Evolutionary conservation across 2,329 filamentous ascomycete genomes (phyloP), one percentile per base, ranked within the genome.

Genomic region (Mycosphaerella sp.): DNA sequence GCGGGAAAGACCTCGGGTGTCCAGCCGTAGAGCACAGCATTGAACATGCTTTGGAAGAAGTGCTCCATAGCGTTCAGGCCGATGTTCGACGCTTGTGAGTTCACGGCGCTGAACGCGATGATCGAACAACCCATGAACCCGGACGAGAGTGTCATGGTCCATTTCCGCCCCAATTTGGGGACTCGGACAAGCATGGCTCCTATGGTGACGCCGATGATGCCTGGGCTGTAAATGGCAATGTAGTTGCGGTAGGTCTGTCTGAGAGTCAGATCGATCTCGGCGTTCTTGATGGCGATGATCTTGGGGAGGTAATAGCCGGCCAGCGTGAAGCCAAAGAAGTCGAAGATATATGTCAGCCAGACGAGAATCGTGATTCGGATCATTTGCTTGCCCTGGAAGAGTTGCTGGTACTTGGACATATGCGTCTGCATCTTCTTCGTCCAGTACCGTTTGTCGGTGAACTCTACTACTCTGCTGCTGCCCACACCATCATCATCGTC

Each of bases 161-260:
- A 71, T 59, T 75, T 74, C 35, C 71, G 69, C 27, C 72, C 72
- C n/a, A 74, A 43, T n/a, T 55, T 53, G 1, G 72, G 59, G 41
- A 73, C 69, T 60, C 70, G 61, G 66, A 78, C 78, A 66, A 75
- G 70, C 65, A 75, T 68, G 0, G 73, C 68, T 1, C 75, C 77
- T 2, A 78, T 60, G 0, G 78, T 63, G 0, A 79, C 77, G 17
- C 75, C 77, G 0, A 78, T 52, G 7, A 77, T 73, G 2, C 77
- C 76, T 0, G 76, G 76, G 0, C 73, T 67, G 62, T 79, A 79
- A 2, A 78, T 79, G 59, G 75, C 76, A 30, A 80, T 71, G 62
- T 79, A 79, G 3, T 70, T 73, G 14, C 74, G 72, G 56, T 80
- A 80, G 0, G 76, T 79, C 59, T 71, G 60, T 45, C 63, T 59